Evolutionary conservation across 352 stramenopile species (phyloP).

Genomic region (Phytophthora idaei): DNA sequence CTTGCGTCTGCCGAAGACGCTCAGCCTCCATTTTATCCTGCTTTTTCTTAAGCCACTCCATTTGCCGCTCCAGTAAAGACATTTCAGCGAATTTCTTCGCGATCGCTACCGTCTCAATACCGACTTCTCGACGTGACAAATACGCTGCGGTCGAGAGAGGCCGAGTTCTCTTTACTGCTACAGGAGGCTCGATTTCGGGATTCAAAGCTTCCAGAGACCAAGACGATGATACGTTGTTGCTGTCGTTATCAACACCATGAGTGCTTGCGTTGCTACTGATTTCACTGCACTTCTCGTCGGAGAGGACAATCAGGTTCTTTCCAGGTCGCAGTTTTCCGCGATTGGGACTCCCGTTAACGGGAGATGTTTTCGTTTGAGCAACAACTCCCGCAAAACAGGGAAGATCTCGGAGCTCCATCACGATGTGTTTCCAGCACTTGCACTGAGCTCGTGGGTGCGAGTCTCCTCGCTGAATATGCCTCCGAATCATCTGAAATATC

Average conservation of each 20-base stretch:
- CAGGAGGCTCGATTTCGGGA: constrained; percentile 19
- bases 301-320: constrained; percentile 81
- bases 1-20: constrained; percentile 63
- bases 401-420: constrained; percentile 76
- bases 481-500: constrained; percentile 60
- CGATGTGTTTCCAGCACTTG: constrained; percentile 86
- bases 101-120: constrained; percentile 11
- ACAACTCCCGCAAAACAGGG: constrained; percentile 42
- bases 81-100: constrained; percentile 63
- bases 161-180: constrained; percentile 20
- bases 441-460: constrained; percentile 63
- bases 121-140: constrained; percentile 20
- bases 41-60: constrained; percentile 82
- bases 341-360: constrained; percentile 48
- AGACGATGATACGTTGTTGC: constrained; percentile 34
- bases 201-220: constrained; percentile 33
- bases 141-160: constrained; percentile 30
- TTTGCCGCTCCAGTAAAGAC: constrained; percentile 82
- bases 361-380: constrained; percentile 6
- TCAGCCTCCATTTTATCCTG: constrained; percentile 77
- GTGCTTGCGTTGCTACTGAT: constrained; percentile 23
- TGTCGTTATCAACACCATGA: constrained; percentile 22
- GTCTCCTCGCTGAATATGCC: constrained; percentile 72
- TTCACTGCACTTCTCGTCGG: constrained; percentile 40
- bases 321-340: constrained; percentile 75